phyloP scores from a whole-genome alignment of 192 early-diverging fungal species.

The Podila epigama region DNA sequence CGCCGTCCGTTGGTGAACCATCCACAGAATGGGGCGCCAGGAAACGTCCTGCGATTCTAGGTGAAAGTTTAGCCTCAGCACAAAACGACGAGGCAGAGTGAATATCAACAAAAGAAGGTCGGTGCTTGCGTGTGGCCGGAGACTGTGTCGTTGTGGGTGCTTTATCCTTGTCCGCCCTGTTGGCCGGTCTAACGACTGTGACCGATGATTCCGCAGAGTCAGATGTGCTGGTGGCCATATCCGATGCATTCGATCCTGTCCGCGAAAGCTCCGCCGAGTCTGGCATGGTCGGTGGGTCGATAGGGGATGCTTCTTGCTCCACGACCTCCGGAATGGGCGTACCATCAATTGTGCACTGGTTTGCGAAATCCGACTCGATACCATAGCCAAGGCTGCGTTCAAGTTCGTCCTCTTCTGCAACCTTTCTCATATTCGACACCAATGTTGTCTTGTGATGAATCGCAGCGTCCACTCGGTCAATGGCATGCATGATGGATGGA shows the following conservation, averaged over 20 bases:
- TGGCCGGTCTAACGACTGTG: conserved; percentile 21
- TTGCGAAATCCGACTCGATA: conserved; percentile 25
- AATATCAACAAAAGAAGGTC: conserved; percentile 42
- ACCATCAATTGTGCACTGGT: conserved; percentile 10
- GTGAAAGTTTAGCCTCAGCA: conserved; percentile 27
- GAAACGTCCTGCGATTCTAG: conserved; percentile 19
- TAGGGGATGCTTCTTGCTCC: conserved; percentile 30
- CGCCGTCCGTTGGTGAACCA: conserved; percentile 36
- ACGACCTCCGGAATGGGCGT: conserved; percentile 23
- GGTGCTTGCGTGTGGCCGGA: conserved; percentile 24
- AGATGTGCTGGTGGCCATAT: conserved; percentile 22
- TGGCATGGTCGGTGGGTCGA: conserved; percentile 5
- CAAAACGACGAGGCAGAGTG: conserved; percentile 39
- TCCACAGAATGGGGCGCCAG: conserved; percentile 39
- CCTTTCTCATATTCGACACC: conserved; percentile 30
- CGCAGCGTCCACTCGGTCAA: conserved; percentile 33
- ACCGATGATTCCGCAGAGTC: conserved; percentile 47
- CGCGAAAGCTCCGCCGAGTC: conserved; percentile 29
- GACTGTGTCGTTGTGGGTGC: conserved; percentile 7
- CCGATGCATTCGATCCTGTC: conserved; percentile 26
- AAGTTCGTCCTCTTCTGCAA: conserved; percentile 43
- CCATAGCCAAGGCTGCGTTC: conserved; percentile 35
- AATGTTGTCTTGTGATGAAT: conserved; percentile 41
- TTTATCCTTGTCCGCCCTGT: conserved; percentile 8
- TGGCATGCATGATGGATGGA: conserved; percentile 17